Conservation (phyloP, 352 stramenopile species). For the Phytophthora niederhauseri region DNA sequence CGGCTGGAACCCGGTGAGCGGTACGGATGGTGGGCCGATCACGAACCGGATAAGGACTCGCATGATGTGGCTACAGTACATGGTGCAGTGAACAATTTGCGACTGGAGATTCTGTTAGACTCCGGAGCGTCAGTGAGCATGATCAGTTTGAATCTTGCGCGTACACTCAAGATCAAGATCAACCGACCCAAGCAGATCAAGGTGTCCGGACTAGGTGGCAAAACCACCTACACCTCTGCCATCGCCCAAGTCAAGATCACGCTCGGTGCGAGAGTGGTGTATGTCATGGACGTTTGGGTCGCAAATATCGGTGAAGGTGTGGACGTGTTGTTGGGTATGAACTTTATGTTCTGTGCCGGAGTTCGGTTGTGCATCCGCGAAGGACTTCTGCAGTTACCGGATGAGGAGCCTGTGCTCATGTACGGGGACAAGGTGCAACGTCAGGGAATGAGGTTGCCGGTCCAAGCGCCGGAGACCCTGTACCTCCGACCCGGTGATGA, state of each 20-base stretch:
- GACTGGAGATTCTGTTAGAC: conserved; percentile 2
- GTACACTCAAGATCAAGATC: conserved; percentile 9
- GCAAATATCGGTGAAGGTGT: conserved; percentile 3
- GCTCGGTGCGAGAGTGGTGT: not conserved
- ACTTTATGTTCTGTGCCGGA: not conserved
- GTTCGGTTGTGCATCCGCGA: not conserved
- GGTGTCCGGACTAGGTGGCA: not conserved
- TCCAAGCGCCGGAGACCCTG: not conserved
- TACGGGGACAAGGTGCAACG: not conserved
- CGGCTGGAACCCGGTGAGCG: not conserved
- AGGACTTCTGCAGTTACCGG: not conserved
- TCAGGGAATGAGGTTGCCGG: not conserved
- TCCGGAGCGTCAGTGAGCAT: conserved; percentile 6
- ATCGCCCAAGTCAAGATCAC: conserved; percentile 7
- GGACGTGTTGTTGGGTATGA: not conserved
- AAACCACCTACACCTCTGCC: conserved; percentile 2
- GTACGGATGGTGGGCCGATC: not conserved
- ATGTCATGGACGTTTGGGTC: not conserved
- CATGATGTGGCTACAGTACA: not conserved
- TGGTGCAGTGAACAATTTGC: not conserved
- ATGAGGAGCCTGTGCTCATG: not conserved
- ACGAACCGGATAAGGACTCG: not conserved
- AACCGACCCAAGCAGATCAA: not conserved
- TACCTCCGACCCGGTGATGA: not conserved
- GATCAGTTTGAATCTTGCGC: conserved; percentile 11